phyloP scores from a whole-genome alignment of 2,329 filamentous ascomycete species.

The Microcyclosporella mali region DNA sequence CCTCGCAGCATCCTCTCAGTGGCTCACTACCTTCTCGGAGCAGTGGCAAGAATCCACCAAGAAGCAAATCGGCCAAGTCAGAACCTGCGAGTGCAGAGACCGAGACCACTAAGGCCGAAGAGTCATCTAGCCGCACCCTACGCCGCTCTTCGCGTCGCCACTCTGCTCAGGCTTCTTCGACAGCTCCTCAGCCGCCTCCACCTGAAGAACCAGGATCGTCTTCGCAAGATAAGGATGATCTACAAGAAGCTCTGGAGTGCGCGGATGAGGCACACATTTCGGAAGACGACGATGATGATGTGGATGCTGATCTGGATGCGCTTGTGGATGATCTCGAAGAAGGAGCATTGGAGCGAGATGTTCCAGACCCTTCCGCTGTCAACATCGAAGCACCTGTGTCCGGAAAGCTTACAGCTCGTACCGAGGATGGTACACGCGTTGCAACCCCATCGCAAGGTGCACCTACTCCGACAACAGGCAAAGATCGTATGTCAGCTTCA shows the following conservation, averaged over 20 bases:
- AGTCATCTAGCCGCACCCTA: constrained; percentile 17
- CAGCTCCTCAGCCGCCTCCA: constrained; percentile 10
- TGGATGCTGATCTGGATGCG: constrained; percentile 62
- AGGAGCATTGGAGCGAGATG: constrained; percentile 65
- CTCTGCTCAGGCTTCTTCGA: constrained; percentile 21
- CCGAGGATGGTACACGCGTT: constrained; percentile 84
- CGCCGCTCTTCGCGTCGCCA: constrained; percentile 31
- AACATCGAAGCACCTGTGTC: constrained; percentile 77
- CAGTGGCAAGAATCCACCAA: constrained; percentile 19
- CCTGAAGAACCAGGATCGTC: constrained; percentile 34
- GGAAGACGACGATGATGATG: constrained; percentile 55
- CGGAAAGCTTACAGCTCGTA: constrained; percentile 82
- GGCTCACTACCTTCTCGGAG: constrained; percentile 25
- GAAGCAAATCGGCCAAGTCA: constrained; percentile 22
- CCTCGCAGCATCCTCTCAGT: constrained; percentile 21
- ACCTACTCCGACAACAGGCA: constrained; percentile 27
- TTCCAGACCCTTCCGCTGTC: constrained; percentile 77
- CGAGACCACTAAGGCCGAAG: constrained; percentile 18
- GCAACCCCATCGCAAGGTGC: constrained; percentile 66
- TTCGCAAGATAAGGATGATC: constrained; percentile 42
- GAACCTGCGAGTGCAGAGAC: constrained; percentile 14
- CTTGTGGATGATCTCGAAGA: constrained; percentile 89
- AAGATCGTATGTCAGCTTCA: constrained; percentile 27
- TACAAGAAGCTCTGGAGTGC: constrained; percentile 73
- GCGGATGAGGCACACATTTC: constrained; percentile 83